These are phyloP conservation scores for Lipomyces sp. DNA, from an alignment of 805 yeast genomes.

Conservation along the genomic window DNA sequence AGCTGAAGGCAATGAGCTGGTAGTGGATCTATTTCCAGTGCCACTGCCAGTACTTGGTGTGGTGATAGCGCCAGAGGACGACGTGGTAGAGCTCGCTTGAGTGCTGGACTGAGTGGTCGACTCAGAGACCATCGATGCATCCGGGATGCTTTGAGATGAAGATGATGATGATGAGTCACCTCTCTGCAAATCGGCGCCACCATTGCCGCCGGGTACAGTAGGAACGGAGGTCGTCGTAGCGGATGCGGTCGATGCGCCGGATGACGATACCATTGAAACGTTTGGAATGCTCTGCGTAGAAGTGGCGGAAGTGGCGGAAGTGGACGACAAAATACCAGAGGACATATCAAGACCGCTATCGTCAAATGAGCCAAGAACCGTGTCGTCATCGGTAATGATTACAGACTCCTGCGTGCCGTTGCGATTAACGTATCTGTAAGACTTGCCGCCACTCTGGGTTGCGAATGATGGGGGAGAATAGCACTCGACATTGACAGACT, in stretches of 20 bases:
- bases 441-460: slow-evolving; percentile 51
- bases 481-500: slow-evolving; percentile 65
- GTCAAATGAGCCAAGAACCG: slow-evolving; percentile 62
- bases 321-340: slow-evolving; percentile 42
- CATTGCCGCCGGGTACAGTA: slow-evolving; percentile 19
- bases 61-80: background rate
- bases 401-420: slow-evolving; percentile 58
- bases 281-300: slow-evolving; percentile 22
- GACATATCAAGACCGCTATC: slow-evolving; percentile 71
- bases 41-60: background rate
- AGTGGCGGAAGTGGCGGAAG: slow-evolving; percentile 26
- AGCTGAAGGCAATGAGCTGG: background rate
- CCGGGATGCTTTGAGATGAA: slow-evolving; percentile 12
- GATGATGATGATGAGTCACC: slow-evolving; percentile 12
- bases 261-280: slow-evolving; percentile 9
- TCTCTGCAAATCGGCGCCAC: slow-evolving; percentile 21
- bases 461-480: slow-evolving; percentile 72
- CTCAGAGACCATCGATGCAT: background rate
- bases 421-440: slow-evolving; percentile 60
- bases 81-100: background rate
- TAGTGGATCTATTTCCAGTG: background rate
- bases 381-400: slow-evolving; percentile 64
- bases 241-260: slow-evolving; percentile 16
- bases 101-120: background rate
- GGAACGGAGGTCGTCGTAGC: slow-evolving; percentile 14